Conservation (phyloP, 257 asterid species). For the Paraleonurus japonicus region DNA sequence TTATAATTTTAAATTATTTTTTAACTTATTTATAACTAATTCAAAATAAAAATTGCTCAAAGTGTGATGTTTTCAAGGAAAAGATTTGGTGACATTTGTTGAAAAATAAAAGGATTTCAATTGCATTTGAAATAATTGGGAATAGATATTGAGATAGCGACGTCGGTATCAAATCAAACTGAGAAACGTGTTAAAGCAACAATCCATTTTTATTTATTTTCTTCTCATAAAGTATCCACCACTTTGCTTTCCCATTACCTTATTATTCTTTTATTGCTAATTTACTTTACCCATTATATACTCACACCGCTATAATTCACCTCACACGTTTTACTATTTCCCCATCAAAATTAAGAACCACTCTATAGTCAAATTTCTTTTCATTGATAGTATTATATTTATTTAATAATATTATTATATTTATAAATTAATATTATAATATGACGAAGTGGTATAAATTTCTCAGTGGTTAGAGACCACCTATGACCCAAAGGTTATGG, state of each 20-base stretch:
- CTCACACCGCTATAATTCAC: conserved; percentile 3
- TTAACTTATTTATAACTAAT: too few species aligned
- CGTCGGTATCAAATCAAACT: conserved; percentile 22
- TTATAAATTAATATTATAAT: too few species aligned
- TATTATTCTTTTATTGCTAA: not conserved
- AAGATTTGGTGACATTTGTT: not conserved
- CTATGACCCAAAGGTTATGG: too few species aligned
- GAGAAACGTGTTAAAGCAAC: conserved; percentile 36
- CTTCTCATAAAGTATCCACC: conserved; percentile 30
- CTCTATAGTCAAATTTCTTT: too few species aligned
- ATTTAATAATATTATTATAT: too few species aligned
- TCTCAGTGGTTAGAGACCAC: too few species aligned
- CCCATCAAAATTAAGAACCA: not conserved
- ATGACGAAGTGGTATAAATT: too few species aligned
- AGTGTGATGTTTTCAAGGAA: not conserved
- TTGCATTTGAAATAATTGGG: not conserved
- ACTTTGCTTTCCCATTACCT: conserved; percentile 36
- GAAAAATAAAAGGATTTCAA: not conserved
- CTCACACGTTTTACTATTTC: not conserved
- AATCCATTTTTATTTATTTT: conserved; percentile 8
- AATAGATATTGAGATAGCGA: conserved; percentile 2
- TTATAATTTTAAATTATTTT: too few species aligned
- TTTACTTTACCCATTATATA: conserved; percentile 4
- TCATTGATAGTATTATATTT: too few species aligned
- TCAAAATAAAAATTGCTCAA: too few species aligned